Evolutionary conservation across 441 rosid genomes (phyloP).

Genomic region (Croton laevigatus): DNA sequence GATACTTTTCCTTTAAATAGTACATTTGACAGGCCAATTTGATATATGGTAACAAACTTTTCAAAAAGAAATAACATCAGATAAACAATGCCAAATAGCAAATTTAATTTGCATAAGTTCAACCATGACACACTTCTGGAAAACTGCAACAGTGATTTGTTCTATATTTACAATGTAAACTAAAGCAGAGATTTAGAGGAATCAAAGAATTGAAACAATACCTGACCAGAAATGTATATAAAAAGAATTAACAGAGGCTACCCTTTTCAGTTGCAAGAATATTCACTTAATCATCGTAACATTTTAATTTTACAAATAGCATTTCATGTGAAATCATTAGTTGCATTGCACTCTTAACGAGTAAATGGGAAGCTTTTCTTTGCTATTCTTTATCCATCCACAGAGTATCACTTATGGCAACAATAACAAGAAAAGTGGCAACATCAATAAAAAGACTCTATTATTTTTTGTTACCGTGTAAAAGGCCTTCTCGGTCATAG

Average conservation of each 20-base stretch:
- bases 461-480: slow-evolving; percentile 37
- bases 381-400: background rate
- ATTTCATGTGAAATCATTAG: background rate
- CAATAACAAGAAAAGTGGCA: background rate
- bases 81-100: background rate
- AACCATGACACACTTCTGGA: background rate
- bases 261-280: background rate
- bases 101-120: background rate
- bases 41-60: background rate
- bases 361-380: background rate
- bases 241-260: background rate
- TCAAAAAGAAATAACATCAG: background rate
- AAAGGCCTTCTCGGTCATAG: slow-evolving; percentile 43
- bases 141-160: background rate
- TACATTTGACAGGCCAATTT: background rate
- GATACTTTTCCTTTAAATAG: background rate
- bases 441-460: background rate
- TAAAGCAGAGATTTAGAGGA: background rate
- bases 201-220: background rate
- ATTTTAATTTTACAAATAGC: background rate
- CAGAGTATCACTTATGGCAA: background rate
- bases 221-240: background rate
- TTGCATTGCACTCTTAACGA: background rate
- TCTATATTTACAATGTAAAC: too few species aligned
- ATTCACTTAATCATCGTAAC: background rate